Percentiles rank a stretch among this genome's conserved stretches.
These are phyloP conservation scores for Dillenia turbinata DNA, from an alignment of 164 flowering plant species.

Conservation along the genomic window DNA sequence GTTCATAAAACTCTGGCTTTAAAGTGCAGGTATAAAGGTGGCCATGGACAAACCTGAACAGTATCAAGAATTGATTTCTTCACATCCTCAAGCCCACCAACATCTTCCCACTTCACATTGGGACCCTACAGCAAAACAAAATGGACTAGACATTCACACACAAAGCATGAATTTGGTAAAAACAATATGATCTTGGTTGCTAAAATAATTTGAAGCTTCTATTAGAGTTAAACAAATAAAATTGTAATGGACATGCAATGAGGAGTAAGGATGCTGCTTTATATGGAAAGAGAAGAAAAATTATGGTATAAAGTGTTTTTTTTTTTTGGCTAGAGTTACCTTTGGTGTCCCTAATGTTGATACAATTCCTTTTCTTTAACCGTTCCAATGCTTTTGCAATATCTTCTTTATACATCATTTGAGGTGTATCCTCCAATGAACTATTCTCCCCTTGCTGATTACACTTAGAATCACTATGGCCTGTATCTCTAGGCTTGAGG, in stretches of 20 bases:
- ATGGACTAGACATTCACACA: no score
- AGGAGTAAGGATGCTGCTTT: no score
- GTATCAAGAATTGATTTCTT: slow-evolving; percentile 91
- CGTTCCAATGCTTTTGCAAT: slow-evolving; percentile 63
- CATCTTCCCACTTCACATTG: slow-evolving; percentile 97
- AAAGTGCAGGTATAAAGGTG: not conserved
- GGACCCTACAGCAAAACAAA: slow-evolving; percentile 55
- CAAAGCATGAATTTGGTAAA: no score
- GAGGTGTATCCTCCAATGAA: slow-evolving; percentile 16
- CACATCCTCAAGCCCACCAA: slow-evolving; percentile 95
- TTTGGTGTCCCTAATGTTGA: slow-evolving; percentile 90
- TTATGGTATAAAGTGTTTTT: no score
- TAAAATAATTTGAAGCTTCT: no score
- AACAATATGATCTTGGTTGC: no score
- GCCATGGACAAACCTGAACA: slow-evolving; percentile 66
- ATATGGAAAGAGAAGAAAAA: no score
- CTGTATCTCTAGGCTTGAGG: slow-evolving; percentile 16
- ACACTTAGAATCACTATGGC: slow-evolving; percentile 8
- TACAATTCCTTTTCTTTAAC: slow-evolving; percentile 84
- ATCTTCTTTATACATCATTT: slow-evolving; percentile 42
- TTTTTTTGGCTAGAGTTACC: slow-evolving; percentile 34
- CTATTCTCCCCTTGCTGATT: slow-evolving; percentile 14
- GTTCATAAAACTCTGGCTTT: no score
- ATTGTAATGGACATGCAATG: no score
- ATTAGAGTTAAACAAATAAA: no score